Evolutionary conservation across 192 early-diverging fungal species (phyloP).

Genomic region (Coemansia sp.): DNA sequence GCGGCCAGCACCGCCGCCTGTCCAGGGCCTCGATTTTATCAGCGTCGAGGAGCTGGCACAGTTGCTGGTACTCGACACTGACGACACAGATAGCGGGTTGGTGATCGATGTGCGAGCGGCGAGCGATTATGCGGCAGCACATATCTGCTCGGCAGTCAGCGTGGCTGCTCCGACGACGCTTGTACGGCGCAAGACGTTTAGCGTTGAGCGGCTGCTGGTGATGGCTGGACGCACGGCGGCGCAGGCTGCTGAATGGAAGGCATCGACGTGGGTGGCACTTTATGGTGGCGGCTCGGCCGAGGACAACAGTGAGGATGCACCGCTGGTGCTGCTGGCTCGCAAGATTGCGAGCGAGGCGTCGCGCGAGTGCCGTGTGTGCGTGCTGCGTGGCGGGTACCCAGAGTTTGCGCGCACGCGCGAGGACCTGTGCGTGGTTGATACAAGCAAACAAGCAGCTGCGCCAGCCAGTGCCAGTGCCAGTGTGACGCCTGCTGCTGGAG

Average conservation of each 20-base stretch:
- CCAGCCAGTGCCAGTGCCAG: background rate
- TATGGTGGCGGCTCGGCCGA: constrained; percentile 60
- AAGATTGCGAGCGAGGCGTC: constrained; percentile 59
- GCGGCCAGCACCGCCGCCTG: constrained; percentile 1
- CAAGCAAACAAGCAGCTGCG: too few species aligned
- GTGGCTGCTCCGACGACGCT: constrained; percentile 72
- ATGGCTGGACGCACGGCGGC: constrained; percentile 48
- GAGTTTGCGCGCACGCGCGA: constrained; percentile 21
- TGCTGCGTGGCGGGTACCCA: constrained; percentile 34
- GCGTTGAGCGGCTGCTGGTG: constrained; percentile 60
- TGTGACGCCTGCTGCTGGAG: background rate
- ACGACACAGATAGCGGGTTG: too few species aligned
- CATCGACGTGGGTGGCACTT: constrained; percentile 59
- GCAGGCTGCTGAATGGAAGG: constrained; percentile 53
- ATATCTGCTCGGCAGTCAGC: constrained; percentile 60
- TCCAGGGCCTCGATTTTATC: constrained; percentile 23
- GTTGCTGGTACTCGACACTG: constrained; percentile 12
- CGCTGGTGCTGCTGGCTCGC: constrained; percentile 53
- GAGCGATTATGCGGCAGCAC: constrained; percentile 50
- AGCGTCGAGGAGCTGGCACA: constrained; percentile 8
- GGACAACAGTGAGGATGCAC: constrained; percentile 49
- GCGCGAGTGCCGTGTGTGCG: constrained; percentile 16
- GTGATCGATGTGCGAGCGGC: constrained; percentile 71
- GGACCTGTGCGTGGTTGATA: constrained; percentile 17
- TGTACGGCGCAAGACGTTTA: constrained; percentile 61